These are phyloP conservation scores for Phytophthora quininea DNA, from an alignment of 352 stramenopile genomes.

Conservation along the genomic window DNA sequence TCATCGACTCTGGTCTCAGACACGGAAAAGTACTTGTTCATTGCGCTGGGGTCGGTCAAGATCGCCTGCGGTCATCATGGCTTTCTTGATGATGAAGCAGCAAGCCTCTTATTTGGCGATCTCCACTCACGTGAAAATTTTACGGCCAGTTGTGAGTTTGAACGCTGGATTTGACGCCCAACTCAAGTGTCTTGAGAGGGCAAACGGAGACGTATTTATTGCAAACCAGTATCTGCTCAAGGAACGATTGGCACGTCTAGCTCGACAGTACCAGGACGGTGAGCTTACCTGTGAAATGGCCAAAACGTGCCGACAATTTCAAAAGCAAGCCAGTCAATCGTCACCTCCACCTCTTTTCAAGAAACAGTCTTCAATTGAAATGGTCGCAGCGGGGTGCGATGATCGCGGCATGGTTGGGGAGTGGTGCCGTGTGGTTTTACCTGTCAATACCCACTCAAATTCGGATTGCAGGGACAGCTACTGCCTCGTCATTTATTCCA, in stretches of 20 bases:
- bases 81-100: slow-evolving; percentile 83
- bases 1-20: slow-evolving; percentile 76
- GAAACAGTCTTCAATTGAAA: slow-evolving; percentile 35
- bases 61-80: slow-evolving; percentile 78
- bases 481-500: slow-evolving; percentile 58
- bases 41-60: slow-evolving; percentile 85
- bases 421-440: slow-evolving; percentile 55
- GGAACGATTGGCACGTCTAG: slow-evolving; percentile 39
- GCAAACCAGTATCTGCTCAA: slow-evolving; percentile 82
- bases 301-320: slow-evolving; percentile 45
- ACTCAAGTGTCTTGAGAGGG: slow-evolving; percentile 73
- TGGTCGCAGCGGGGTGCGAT: slow-evolving; percentile 41
- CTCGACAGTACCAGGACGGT: slow-evolving; percentile 41
- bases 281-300: slow-evolving; percentile 34
- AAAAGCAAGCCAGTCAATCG: slow-evolving; percentile 9
- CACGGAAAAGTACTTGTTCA: slow-evolving; percentile 82
- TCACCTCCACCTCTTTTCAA: slow-evolving; percentile 29
- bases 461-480: slow-evolving; percentile 1
- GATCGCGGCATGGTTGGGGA: slow-evolving; percentile 69
- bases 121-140: slow-evolving; percentile 49
- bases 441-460: slow-evolving; percentile 46
- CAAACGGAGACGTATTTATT: slow-evolving; percentile 69
- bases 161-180: slow-evolving; percentile 89
- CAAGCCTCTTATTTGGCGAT: slow-evolving; percentile 58
- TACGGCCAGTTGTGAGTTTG: slow-evolving; percentile 71